Evolutionary conservation across 345 rosid species (phyloP), one percentile per base, ranked within the genome.

Genomic region (Aethionema arabicum): DNA sequence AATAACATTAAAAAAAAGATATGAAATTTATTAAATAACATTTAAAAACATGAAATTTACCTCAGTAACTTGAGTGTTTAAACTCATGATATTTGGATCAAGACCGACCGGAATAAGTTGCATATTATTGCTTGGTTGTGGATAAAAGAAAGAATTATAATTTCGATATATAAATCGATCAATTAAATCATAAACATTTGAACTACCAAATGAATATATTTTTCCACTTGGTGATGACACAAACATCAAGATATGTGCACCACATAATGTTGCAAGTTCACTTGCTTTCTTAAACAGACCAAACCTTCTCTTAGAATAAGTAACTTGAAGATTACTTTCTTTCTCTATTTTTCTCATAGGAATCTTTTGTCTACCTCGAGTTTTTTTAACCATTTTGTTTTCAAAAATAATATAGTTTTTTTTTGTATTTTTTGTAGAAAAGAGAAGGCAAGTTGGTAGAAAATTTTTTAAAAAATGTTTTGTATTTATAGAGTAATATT

Each of bases 151-250:
- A 8, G 57, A 16, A 52, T 50, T 11, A 6, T 13, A 36, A 32
- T 33, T 52, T 3, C 29, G 49, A 16, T 48, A 32, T 5, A 61
- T 56, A 52, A 74, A 77, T 0, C 74, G 76, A 4, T 76, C 30
- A 0, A 82, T 7, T 0, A 77, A 39, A 11, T 74, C 42, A 1
- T 76, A 74, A 8, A 78, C 85, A 11, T 63, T 11, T 11, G 80
- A 82, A 61, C 83, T 76, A 4, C 90, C 87, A 16, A 83, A 85
- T 13, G 85, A 78, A 68, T 66, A 83, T 10, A 74, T 66, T 77
- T 83, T 85, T 1, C 63, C 43, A 69, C 68, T 39, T 0, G 68
- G 68, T 39, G 54, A 70, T 8, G 56, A 63, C 8, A 70, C 69
- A 56, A 70, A 32, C 32, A 70, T 8, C 5, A 55, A 7, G 40